Evolutionary conservation across 305 asterid species (phyloP), one percentile per base, ranked within the genome.

Genomic region (Withania somnifera): DNA sequence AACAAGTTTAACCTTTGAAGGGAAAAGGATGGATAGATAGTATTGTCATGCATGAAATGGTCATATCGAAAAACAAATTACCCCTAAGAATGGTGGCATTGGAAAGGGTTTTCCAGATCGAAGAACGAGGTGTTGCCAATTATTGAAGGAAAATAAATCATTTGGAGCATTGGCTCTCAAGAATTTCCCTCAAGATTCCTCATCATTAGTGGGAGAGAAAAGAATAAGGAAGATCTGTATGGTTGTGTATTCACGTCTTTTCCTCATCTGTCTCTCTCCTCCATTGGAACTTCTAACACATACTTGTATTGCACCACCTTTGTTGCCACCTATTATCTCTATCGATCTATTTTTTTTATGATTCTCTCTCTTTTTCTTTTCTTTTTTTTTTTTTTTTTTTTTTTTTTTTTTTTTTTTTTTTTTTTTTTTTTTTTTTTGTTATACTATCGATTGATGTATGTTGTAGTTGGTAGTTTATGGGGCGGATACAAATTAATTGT

Each of bases 31-130:
- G 36, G 6, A 42, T 71, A 11, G 32, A 60, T 6, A 28, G 20
- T 60, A 42, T 38, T 14, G 40, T 71, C 79, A 45, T 71, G 58
- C 79, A 71, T 45, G 60, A 73, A 73, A 73, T 47, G 15, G 20
- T 73, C 79, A 73, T 24, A 73, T 73, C 24, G 60, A 24, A 50
- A 73, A 73, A 73, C 47, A 47, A 73, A 11, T 22, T 71, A 71
- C 11, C 42, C 38, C 57, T 22, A 22, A 45, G 45, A 14, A 73
- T 73, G 58, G 45, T 67, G 77, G 30, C 50, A 19, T 32, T 19
- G 50, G 34, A 47, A 78, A 82, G 94, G 92, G 92, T 82, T 91
- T 91, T 89, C 91, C 92, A 87, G 90, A 26, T 68, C 84, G 80
- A 68, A 68, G 80, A 61, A 28, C 17, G 57, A 85, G 85, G 66